Conservation (phyloP, 495 filamentous ascomycete genomes). For the Annulohypoxylon nitens region DNA sequence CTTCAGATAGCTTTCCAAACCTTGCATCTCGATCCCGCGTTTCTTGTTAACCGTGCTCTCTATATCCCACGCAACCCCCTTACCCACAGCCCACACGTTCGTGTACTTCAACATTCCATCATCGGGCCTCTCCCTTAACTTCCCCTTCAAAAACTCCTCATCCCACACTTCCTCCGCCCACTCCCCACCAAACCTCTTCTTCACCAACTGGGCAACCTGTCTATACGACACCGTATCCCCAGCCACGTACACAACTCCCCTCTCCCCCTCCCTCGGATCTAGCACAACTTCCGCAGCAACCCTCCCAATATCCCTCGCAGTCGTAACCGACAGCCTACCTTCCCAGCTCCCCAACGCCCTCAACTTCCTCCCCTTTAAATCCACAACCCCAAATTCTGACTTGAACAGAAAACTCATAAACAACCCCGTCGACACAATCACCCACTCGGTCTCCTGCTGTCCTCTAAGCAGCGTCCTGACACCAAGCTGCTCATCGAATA, state of each 20-base stretch:
- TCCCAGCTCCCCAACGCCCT: conserved; percentile 69
- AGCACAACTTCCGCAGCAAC: conserved; percentile 66
- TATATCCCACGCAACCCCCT: conserved; percentile 70
- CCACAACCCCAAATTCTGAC: conserved; percentile 68
- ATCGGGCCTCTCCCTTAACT: conserved; percentile 60
- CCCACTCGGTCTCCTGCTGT: conserved; percentile 65
- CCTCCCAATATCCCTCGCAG: conserved; percentile 69
- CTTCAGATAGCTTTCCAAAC: conserved; percentile 58
- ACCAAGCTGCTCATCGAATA: conserved; percentile 73
- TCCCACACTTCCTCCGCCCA: conserved; percentile 63
- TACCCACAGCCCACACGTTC: conserved; percentile 69
- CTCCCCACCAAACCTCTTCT: conserved; percentile 54
- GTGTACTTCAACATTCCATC: conserved; percentile 70
- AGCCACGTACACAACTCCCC: conserved; percentile 64
- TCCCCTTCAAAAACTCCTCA: conserved; percentile 53
- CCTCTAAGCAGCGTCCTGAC: conserved; percentile 66
- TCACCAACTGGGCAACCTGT: conserved; percentile 64
- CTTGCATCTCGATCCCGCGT: conserved; percentile 57
- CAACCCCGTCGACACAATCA: conserved; percentile 71
- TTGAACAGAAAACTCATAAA: conserved; percentile 75
- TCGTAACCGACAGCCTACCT: conserved; percentile 68
- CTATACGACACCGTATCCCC: conserved; percentile 71
- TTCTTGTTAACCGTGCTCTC: conserved; percentile 62
- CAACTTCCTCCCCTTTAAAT: conserved; percentile 52
- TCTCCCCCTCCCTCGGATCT: conserved; percentile 40